Evolutionary conservation across 2,329 filamentous ascomycete species (phyloP), one percentile per base, ranked within the genome.

Genomic region (Phialophora tarda): DNA sequence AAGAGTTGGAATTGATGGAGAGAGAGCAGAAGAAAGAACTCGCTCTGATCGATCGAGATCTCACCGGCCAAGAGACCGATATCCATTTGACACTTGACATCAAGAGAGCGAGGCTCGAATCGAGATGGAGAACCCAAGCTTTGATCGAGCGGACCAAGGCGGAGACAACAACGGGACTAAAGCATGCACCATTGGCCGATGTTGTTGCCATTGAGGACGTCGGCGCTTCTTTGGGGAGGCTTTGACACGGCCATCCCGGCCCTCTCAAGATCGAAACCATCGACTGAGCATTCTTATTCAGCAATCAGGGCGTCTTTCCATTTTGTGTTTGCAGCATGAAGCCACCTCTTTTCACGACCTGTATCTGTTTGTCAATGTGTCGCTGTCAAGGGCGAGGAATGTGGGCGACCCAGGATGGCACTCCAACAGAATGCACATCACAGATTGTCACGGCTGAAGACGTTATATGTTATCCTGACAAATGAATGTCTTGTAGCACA

Each of bases 81-180:
- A 58, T 76, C 4, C 63, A 76, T 4, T 68, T 76, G 41, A 75
- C 71, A 4, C 69, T 82, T 47, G 74, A 78, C 11, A 65, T 62
- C 2, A 80, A 77, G 67, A 76, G 78, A 66, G 68, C 62, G 8
- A 74, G 72, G 17, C 64, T 82, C 14, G 73, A 75, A 60, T 72
- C 74, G 24, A 75, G 78, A 32, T 82, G 80, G 80, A 73, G 74
- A 56, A 72, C 81, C 14, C 78, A 82, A 70, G 79, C 81, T 65
- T 75, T 77, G n/a, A 77, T 82, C 54, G 54, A 78, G 53, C 76
- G 78, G 12, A 77, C 74, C 30, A 77, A 75, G 47, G 71, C 81
- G 11, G 79, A 82, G 71, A 66, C 72, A 48, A 69, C 77, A 26
- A 74, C 77, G 55, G 76, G 75, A 8, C 70, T 75, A 51, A 70